These are phyloP conservation scores for Phytophthora citricola DNA, from an alignment of 352 stramenopile species.

Conservation along the genomic window DNA sequence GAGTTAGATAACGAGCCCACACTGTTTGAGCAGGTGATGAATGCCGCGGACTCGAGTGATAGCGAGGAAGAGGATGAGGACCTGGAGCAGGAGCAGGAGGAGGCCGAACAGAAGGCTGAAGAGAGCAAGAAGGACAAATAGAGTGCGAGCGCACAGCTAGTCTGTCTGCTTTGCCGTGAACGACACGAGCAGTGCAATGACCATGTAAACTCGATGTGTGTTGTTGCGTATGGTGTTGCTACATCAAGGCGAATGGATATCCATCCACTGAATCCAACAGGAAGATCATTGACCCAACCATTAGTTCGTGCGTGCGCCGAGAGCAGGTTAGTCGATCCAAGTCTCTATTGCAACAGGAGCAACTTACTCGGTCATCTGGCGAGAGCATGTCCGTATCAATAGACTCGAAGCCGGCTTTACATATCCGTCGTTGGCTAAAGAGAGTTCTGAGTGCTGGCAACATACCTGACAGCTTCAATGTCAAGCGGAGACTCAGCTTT, in stretches of 20 bases:
- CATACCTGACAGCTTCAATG: constrained; percentile 15
- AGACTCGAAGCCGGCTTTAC: constrained; percentile 9
- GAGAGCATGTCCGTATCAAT: constrained; percentile 18
- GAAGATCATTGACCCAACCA: neutral
- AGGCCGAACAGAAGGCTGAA: constrained; percentile 64
- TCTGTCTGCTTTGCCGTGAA: constrained; percentile 40
- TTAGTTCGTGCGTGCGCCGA: constrained; percentile 1
- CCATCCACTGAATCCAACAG: neutral
- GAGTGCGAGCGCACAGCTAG: constrained; percentile 39
- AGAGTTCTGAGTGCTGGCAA: neutral
- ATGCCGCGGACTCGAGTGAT: constrained; percentile 86
- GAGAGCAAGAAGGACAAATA: constrained; percentile 78
- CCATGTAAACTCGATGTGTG: constrained; percentile 30
- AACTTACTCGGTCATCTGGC: constrained; percentile 1
- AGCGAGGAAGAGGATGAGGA: constrained; percentile 86
- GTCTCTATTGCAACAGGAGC: neutral
- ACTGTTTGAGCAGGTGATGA: constrained; percentile 98
- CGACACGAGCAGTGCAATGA: constrained; percentile 25
- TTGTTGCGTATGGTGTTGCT: constrained; percentile 22
- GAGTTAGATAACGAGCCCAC: constrained; percentile 99
- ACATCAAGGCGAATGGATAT: constrained; percentile 2
- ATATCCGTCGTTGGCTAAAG: neutral
- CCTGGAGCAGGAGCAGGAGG: constrained; percentile 43
- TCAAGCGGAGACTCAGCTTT: constrained; percentile 19
- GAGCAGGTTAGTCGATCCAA: constrained; percentile 22